Base-by-base conservation (phyloP, 2,329 filamentous ascomycete species). In the Penicillium psychrosexuale region DNA sequence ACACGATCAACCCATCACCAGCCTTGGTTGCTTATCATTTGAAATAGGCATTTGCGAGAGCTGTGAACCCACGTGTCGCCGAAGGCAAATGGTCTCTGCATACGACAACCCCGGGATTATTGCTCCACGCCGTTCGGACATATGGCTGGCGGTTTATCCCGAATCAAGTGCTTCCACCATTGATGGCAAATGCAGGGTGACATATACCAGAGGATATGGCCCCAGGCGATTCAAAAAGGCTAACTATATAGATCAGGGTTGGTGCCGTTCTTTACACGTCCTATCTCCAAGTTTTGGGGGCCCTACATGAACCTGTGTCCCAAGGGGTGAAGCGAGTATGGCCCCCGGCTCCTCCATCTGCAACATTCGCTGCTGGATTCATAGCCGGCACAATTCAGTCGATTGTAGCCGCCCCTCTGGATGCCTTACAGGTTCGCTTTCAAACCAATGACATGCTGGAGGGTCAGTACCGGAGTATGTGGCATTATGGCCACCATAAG, bases 91-190 rank as follows among this genome's bases (percentile, higher is more conserved):
- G 83, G 83, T 84, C 82, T 47, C 81, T 83, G 73, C 77, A 82
- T 61, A 82, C 80, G 62, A 86, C 82, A 19, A 84, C 83, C 4
- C 83, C 84, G 0, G 83, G 82, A 3, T 72, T 87, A 24, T 75
- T 87, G 34, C 76, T 79, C n/a, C 80, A 85, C 69, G 84, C 84
- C 8, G 75, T 87, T 40, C 77, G 77, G 56, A 78, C 77, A n/a
- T 78, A 87, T 65, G 84, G 84, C 42, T 87, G 84, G 84, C 73
- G 72, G 15, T 86, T 87, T 65, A 79, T 87, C 44, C 84, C 84
- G 1, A 84, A 85, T 63, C 83, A 86, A 67, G 78, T 87, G 11
- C 71, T 87, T 37, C 84, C 84, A 48, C 84, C 84, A 30, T 67
- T 87, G 44, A 70, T 86, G 47, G 84, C 84, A 22, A 87, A 87